A percentile compares a stretch with the other conserved stretches of the same genome.
Evolutionary conservation across 352 stramenopile genomes (phyloP).

Genomic region (Peronosclerospora sorghi): DNA sequence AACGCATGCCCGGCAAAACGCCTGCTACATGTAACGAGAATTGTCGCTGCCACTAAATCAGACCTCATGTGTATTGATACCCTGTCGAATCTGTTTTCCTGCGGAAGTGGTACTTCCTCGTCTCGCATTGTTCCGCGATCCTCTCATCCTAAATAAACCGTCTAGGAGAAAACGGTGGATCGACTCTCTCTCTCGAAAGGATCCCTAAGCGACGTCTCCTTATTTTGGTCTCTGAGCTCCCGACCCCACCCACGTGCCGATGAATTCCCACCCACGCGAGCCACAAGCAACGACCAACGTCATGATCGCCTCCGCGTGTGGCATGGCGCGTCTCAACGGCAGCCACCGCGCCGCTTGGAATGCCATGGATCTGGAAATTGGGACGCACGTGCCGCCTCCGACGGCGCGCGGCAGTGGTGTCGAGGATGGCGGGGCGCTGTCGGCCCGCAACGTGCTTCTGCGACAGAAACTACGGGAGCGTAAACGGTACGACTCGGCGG

Average conservation of each 20-base stretch:
- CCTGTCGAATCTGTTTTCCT: too few relatives aligned
- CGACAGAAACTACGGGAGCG: constrained; percentile 56
- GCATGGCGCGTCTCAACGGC: constrained; percentile 21
- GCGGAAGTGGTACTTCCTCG: too few relatives aligned
- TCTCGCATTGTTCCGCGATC: too few relatives aligned
- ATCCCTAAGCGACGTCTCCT: too few relatives aligned
- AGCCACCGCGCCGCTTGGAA: constrained; percentile 32
- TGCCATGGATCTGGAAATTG: constrained; percentile 41
- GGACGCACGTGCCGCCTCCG: constrained; percentile 9
- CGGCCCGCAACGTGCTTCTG: constrained; percentile 70
- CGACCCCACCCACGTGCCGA: neutral
- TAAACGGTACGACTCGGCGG: constrained; percentile 78
- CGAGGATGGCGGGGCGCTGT: constrained; percentile 37
- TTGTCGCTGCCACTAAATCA: too few relatives aligned
- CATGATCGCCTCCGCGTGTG: constrained; percentile 17
- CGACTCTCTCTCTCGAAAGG: too few relatives aligned
- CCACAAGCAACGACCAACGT: neutral
- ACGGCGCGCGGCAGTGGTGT: constrained; percentile 4
- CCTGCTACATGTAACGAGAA: too few relatives aligned
- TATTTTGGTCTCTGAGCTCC: too few relatives aligned
- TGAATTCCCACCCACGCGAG: constrained; percentile 11
- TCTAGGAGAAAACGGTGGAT: too few relatives aligned
- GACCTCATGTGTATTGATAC: too few relatives aligned
- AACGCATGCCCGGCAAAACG: too few relatives aligned
- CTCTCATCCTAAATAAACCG: too few relatives aligned